Conservation (phyloP, 2,329 filamentous ascomycete genomes). For the Diplodia seriata region DNA sequence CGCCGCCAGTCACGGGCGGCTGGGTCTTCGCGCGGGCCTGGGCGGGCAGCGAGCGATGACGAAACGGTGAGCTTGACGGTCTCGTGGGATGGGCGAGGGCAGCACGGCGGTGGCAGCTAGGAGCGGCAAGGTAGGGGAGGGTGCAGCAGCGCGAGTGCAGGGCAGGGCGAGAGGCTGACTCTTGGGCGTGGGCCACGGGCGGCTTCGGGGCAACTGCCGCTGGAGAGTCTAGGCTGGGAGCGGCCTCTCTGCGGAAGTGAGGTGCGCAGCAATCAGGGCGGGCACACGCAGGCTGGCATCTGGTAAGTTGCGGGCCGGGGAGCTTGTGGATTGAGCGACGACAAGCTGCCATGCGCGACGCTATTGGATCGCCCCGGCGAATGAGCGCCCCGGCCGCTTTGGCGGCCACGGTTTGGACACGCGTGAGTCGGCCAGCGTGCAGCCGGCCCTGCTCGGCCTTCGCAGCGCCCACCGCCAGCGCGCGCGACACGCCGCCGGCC, state of each 20-base stretch:
- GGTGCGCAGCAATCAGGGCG: slow-evolving; percentile 30
- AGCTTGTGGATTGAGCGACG: slow-evolving; percentile 26
- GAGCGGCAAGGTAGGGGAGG: slow-evolving; percentile 21
- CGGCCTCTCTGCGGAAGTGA: slow-evolving; percentile 30
- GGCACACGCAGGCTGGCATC: slow-evolving; percentile 27
- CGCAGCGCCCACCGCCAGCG: not conserved
- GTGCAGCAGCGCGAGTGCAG: slow-evolving; percentile 29
- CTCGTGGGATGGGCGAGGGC: slow-evolving; percentile 16
- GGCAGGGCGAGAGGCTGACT: slow-evolving; percentile 29
- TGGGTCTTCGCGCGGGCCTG: slow-evolving; percentile 25
- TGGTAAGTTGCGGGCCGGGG: slow-evolving; percentile 29
- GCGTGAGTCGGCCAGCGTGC: slow-evolving; percentile 3
- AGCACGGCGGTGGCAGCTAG: slow-evolving; percentile 25
- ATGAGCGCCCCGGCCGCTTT: slow-evolving; percentile 26
- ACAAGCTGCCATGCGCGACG: slow-evolving; percentile 23
- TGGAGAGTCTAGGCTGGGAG: slow-evolving; percentile 27
- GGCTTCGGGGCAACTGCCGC: slow-evolving; percentile 28
- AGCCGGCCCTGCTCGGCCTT: not conserved
- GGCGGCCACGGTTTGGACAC: slow-evolving; percentile 19
- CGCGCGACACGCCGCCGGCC: not conserved
- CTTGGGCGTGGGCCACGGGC: slow-evolving; percentile 22
- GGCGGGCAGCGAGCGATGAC: slow-evolving; percentile 29
- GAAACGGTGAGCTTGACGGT: slow-evolving; percentile 20
- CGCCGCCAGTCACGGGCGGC: slow-evolving; percentile 32
- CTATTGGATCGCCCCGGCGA: slow-evolving; percentile 29